Conservation (phyloP, 1,284 basidiomycete species). For the Xerocomus nothofagi region DNA sequence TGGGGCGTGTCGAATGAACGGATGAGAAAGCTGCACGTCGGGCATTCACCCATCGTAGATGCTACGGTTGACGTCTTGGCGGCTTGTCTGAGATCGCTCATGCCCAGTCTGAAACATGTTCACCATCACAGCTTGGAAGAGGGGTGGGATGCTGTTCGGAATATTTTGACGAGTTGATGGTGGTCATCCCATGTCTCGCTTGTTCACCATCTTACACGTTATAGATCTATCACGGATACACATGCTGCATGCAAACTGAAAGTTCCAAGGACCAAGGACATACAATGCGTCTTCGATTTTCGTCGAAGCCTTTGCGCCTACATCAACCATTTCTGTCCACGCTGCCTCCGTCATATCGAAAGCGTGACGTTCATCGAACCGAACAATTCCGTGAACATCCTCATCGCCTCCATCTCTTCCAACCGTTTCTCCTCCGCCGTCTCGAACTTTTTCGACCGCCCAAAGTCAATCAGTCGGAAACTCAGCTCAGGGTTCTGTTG, state of each 20-base stretch:
- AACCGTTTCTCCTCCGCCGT: not conserved
- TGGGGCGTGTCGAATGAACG: not conserved
- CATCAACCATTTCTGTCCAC: too few species aligned
- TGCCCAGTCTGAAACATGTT: not conserved
- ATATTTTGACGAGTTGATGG: not conserved
- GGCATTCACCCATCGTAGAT: not conserved
- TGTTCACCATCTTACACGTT: too few species aligned
- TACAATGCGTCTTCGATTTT: not conserved
- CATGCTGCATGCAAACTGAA: too few species aligned
- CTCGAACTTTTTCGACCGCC: constrained; percentile 26
- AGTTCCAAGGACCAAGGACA: too few species aligned
- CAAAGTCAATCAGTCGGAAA: constrained; percentile 43
- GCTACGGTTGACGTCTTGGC: not conserved
- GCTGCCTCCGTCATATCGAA: not conserved
- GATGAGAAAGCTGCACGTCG: not conserved
- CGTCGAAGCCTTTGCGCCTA: not conserved
- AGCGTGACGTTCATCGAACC: constrained; percentile 1
- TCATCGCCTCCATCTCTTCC: constrained; percentile 6
- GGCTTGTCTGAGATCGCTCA: not conserved
- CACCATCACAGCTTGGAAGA: not conserved
- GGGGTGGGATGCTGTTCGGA: not conserved
- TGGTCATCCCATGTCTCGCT: not conserved
- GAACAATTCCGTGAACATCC: not conserved
- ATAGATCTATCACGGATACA: too few species aligned
- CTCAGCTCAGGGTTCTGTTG: constrained; percentile 21